Percentiles rank a stretch among this genome's conserved stretches.
Conservation (phyloP, 164 flowering plant genomes). For the Euptelea pleiosperma region DNA sequence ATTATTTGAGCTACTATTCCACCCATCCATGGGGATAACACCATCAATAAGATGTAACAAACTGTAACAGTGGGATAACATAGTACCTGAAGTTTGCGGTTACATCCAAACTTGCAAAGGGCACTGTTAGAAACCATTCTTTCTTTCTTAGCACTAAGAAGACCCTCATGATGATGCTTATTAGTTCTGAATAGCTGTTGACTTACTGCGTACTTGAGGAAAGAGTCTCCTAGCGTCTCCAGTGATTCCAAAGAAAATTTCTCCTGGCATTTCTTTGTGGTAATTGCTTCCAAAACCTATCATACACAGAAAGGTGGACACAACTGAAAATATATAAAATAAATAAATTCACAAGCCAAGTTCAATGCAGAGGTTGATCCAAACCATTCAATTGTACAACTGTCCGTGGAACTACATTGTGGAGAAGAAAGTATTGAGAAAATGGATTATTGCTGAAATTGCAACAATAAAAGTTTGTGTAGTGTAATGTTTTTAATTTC, state of each 20-base stretch:
- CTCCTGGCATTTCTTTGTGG: slow-evolving; percentile 80
- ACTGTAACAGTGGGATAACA: not conserved
- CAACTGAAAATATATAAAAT: too few species aligned
- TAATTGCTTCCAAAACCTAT: slow-evolving; percentile 83
- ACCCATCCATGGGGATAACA: too few species aligned
- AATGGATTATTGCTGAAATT: too few species aligned
- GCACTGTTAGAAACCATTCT: slow-evolving; percentile 55
- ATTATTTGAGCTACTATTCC: too few species aligned
- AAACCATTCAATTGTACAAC: too few species aligned
- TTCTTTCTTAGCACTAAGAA: slow-evolving; percentile 57
- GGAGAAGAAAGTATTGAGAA: too few species aligned
- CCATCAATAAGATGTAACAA: not conserved
- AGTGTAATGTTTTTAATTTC: too few species aligned
- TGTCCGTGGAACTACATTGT: too few species aligned
- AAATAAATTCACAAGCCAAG: too few species aligned
- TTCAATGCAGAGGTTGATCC: too few species aligned
- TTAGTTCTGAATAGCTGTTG: slow-evolving; percentile 60
- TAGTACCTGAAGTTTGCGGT: slow-evolving; percentile 61
- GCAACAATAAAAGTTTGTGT: too few species aligned
- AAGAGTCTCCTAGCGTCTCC: slow-evolving; percentile 95
- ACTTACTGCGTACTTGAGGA: slow-evolving; percentile 76
- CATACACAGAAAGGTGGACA: not conserved
- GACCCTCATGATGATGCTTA: slow-evolving; percentile 66
- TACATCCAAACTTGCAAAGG: slow-evolving; percentile 65
- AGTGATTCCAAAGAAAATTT: slow-evolving; percentile 69